These are phyloP conservation scores for Venturia oleaginea DNA, from an alignment of 2,329 filamentous ascomycete species.

Conservation along the genomic window DNA sequence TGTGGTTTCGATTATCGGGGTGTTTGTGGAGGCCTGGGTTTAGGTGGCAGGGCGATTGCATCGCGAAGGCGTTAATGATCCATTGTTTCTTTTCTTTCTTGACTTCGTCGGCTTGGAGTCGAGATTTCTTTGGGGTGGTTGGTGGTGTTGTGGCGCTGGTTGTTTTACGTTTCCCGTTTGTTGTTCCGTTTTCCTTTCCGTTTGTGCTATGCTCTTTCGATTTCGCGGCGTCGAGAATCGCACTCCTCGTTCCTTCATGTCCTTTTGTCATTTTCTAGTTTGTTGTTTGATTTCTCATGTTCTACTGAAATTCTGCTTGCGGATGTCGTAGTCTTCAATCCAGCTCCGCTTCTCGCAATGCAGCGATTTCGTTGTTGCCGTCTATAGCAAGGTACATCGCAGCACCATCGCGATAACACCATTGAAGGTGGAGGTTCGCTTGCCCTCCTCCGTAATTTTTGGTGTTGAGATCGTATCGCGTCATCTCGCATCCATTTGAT, in stretches of 20 bases:
- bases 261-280: not conserved
- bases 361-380: not conserved
- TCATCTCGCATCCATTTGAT: not conserved
- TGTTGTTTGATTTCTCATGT: not conserved
- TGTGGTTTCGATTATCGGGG: not conserved
- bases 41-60: not conserved
- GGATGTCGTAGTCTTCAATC: not conserved
- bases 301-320: not conserved
- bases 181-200: not conserved
- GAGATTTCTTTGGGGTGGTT: not conserved
- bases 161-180: not conserved
- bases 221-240: not conserved
- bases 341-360: not conserved
- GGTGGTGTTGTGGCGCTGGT: not conserved
- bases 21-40: slow-evolving; percentile 7
- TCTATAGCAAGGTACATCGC: not conserved
- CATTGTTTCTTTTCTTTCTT: slow-evolving; percentile 1
- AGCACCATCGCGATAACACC: not conserved
- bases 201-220: not conserved
- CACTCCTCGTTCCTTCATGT: not conserved
- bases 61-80: slow-evolving; percentile 6
- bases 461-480: not conserved
- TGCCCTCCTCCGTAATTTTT: not conserved
- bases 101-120: not conserved
- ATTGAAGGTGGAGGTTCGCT: not conserved